phyloP scores from a whole-genome alignment of 495 filamentous ascomycete species.

The Baudoinia panamericana region DNA sequence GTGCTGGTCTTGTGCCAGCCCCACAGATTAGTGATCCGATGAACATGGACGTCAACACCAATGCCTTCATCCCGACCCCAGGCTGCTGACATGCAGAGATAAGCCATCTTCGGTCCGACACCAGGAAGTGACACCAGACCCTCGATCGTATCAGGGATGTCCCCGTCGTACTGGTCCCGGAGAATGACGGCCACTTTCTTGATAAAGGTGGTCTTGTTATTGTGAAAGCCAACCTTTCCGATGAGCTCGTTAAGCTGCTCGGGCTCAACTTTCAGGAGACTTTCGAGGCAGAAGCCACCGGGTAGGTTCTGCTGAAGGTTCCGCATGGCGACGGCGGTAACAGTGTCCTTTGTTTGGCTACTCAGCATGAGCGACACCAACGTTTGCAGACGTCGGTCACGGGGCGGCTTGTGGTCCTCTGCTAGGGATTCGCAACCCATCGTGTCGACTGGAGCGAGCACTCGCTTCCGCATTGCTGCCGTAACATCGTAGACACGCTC shows the following conservation, averaged over 20 bases:
- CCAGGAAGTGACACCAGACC: conserved; percentile 73
- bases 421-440: conserved; percentile 90
- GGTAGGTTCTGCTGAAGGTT: conserved; percentile 61
- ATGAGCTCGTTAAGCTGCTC: conserved; percentile 66
- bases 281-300: conserved; percentile 59
- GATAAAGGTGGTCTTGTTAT: conserved; percentile 88
- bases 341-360: conserved; percentile 90
- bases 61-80: conserved; percentile 52
- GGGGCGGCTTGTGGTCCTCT: conserved; percentile 35
- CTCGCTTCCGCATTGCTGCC: conserved; percentile 60
- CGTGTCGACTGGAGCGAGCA: conserved; percentile 84
- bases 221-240: conserved; percentile 79
- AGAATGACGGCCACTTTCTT: conserved; percentile 64
- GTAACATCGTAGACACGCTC: conserved; percentile 66
- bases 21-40: conserved; percentile 94
- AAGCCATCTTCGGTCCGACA: conserved; percentile 96
- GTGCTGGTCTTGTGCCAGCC: conserved; percentile 76
- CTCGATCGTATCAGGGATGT: conserved; percentile 73
- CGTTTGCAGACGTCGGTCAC: conserved; percentile 76
- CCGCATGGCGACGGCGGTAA: conserved; percentile 74
- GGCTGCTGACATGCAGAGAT: conserved; percentile 67
- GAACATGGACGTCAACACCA: conserved; percentile 55
- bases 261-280: conserved; percentile 62
- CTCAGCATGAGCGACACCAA: conserved; percentile 92
- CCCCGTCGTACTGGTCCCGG: conserved; percentile 50